Evolutionary conservation across 1,284 basidiomycete species (phyloP).

Genomic region (Sanghuangporus baumii): DNA sequence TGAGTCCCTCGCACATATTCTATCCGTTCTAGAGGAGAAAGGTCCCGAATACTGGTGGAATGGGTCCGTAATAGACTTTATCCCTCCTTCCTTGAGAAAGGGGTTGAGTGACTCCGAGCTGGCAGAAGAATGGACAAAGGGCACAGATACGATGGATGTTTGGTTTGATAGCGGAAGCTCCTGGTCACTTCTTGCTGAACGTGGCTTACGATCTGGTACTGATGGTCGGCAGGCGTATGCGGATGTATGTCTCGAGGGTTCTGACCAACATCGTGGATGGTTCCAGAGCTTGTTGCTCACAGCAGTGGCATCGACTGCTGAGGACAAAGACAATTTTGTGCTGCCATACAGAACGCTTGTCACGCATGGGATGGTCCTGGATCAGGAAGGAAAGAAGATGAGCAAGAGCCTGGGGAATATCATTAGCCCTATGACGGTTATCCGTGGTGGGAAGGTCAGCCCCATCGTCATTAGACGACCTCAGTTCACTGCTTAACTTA

Average conservation of each 20-base stretch:
- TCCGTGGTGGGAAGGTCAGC: slow-evolving; percentile 74
- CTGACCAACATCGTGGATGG: slow-evolving; percentile 98
- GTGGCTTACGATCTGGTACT: slow-evolving; percentile 26
- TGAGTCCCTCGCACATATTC: slow-evolving; percentile 73
- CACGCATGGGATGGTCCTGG: slow-evolving; percentile 97
- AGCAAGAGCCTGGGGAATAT: slow-evolving; percentile 97
- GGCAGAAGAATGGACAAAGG: slow-evolving; percentile 57
- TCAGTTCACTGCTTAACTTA: not conserved
- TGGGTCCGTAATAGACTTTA: slow-evolving; percentile 79
- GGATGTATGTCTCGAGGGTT: slow-evolving; percentile 92
- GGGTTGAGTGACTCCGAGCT: slow-evolving; percentile 30
- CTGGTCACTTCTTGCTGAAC: slow-evolving; percentile 75
- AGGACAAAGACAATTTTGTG: slow-evolving; percentile 21
- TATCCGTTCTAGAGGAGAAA: slow-evolving; percentile 65
- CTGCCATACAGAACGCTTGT: slow-evolving; percentile 78
- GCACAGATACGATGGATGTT: slow-evolving; percentile 96
- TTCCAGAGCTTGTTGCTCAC: slow-evolving; percentile 96
- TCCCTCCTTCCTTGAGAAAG: slow-evolving; percentile 50
- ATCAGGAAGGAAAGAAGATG: slow-evolving; percentile 93
- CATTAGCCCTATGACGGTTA: slow-evolving; percentile 77
- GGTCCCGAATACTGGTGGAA: slow-evolving; percentile 91
- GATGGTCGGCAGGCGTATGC: slow-evolving; percentile 45
- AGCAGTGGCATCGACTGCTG: slow-evolving; percentile 32
- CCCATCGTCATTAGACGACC: not conserved
- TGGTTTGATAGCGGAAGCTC: slow-evolving; percentile 99